Conservation (phyloP, 2,329 filamentous ascomycete genomes). For the Drechslerella stenobrocha region DNA sequence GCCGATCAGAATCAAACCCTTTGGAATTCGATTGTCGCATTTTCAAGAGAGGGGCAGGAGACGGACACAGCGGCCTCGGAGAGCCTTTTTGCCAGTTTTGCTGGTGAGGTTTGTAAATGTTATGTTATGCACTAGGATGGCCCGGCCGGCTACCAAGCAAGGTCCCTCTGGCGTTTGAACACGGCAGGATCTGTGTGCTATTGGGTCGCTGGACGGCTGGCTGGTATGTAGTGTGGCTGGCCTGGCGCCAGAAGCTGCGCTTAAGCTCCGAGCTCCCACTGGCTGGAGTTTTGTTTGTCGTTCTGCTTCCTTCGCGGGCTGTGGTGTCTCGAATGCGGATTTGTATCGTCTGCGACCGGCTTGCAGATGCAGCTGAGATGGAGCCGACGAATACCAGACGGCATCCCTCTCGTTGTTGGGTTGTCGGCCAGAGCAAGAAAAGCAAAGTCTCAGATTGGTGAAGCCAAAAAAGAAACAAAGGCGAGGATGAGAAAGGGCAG, state of each 20-base stretch:
- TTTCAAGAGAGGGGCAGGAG: constrained; percentile 14
- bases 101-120: too few species aligned
- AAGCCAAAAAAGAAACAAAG: constrained; percentile 3
- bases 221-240: constrained; percentile 14
- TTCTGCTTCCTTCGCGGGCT: constrained; percentile 5
- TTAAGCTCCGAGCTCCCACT: constrained; percentile 39
- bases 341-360: constrained; percentile 23
- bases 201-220: constrained; percentile 18
- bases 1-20: not conserved
- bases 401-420: constrained; percentile 3
- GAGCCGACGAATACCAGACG: too few species aligned
- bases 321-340: not conserved
- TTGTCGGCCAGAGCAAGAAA: not conserved
- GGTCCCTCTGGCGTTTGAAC: constrained; percentile 30
- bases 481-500: constrained; percentile 7
- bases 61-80: too few species aligned
- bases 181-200: constrained; percentile 12
- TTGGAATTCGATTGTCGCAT: constrained; percentile 24
- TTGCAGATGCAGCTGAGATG: constrained; percentile 9
- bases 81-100: too few species aligned
- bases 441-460: not conserved
- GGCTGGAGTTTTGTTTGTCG: constrained; percentile 14
- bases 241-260: constrained; percentile 22
- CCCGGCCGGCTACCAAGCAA: constrained; percentile 18
- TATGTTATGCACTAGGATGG: too few species aligned